Percentiles rank a stretch among this genome's conserved stretches.
Conservation (phyloP, 768 basidiomycete genomes). For the Cystoderma amianthinum region DNA sequence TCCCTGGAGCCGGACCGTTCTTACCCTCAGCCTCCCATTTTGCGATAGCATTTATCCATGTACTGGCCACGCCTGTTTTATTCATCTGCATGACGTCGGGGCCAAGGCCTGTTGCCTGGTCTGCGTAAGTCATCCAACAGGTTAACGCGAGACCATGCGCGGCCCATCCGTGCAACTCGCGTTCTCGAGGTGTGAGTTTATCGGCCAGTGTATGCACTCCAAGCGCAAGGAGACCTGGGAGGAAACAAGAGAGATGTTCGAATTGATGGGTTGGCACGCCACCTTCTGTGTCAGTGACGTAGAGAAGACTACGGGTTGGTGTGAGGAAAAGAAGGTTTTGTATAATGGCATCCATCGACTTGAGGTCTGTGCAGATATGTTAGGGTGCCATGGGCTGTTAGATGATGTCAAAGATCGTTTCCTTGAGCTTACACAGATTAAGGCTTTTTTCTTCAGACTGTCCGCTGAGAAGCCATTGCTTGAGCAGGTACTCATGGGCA, state of each 20-base stretch:
- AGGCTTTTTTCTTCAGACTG: constrained; percentile 42
- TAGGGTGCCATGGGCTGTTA: neutral
- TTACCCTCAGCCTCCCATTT: constrained; percentile 38
- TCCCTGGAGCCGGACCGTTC: constrained; percentile 36
- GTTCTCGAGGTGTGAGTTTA: constrained; percentile 21
- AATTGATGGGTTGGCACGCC: constrained; percentile 34
- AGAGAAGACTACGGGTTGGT: constrained; percentile 50
- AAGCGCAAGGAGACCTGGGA: constrained; percentile 58
- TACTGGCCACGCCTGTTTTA: constrained; percentile 16
- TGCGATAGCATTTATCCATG: constrained; percentile 40
- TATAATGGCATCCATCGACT: constrained; percentile 45
- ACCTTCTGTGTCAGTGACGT: constrained; percentile 44
- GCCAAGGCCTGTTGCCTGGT: constrained; percentile 57
- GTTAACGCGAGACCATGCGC: constrained; percentile 66
- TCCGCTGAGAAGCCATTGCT: constrained; percentile 57
- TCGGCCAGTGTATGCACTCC: constrained; percentile 44
- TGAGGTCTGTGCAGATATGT: constrained; percentile 33
- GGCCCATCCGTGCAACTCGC: constrained; percentile 57
- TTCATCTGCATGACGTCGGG: constrained; percentile 48
- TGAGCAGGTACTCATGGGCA: constrained; percentile 64
- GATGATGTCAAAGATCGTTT: too few relatives aligned
- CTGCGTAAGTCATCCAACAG: constrained; percentile 63
- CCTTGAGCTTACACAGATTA: constrained; percentile 61
- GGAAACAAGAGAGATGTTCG: constrained; percentile 68
- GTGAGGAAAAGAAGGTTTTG: constrained; percentile 52